Evolutionary conservation across 768 basidiomycete species (phyloP).

Genomic region (Ramaria sp.): DNA sequence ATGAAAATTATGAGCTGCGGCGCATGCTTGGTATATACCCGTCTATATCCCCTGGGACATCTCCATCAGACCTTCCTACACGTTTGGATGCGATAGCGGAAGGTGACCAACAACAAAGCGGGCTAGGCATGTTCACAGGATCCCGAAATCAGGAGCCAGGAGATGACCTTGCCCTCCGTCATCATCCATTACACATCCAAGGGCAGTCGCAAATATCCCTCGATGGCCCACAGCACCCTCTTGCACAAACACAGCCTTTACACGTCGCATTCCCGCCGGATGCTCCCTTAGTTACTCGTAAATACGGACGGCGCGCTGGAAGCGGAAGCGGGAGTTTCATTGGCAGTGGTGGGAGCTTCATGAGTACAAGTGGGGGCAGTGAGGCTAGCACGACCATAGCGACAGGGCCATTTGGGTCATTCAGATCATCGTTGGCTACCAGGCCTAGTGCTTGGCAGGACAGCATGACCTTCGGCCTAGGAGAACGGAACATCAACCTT

Average conservation of each 20-base stretch:
- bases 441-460: background rate
- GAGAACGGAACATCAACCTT: background rate
- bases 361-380: background rate
- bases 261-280: background rate
- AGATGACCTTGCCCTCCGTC: slow-evolving; percentile 1
- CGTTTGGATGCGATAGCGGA: background rate
- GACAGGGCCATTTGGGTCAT: background rate
- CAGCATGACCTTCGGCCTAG: background rate
- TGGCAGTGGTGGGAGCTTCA: background rate
- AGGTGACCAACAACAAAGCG: background rate
- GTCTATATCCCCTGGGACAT: background rate
- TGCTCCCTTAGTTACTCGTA: slow-evolving; percentile 6
- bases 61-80: background rate
- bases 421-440: background rate
- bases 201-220: background rate
- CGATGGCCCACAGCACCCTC: background rate
- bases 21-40: slow-evolving; percentile 45
- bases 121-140: background rate
- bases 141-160: background rate
- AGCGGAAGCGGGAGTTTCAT: slow-evolving; percentile 4
- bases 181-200: background rate
- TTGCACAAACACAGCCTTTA: slow-evolving; percentile 6
- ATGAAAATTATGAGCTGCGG: slow-evolving; percentile 77
- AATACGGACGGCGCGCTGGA: background rate
- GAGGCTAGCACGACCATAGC: background rate